Conservation (phyloP, 805 yeast species). For the Candida anglica region DNA sequence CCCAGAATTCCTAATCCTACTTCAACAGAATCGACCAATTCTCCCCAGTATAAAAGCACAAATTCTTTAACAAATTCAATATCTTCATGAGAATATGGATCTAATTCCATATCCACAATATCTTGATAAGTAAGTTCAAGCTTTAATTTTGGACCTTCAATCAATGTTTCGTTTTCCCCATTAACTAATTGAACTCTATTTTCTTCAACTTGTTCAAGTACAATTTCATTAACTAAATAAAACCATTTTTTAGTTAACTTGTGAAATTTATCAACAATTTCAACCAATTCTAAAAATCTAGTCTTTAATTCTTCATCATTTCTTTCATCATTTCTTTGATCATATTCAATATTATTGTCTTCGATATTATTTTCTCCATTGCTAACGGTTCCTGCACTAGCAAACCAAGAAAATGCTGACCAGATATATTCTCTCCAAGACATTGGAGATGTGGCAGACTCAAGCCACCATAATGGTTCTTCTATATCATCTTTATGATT, state of each 20-base stretch:
- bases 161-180: slow-evolving; percentile 2
- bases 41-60: slow-evolving; percentile 30
- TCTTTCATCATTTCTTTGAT: neutral
- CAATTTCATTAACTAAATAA: slow-evolving; percentile 29
- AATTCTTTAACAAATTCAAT: slow-evolving; percentile 32
- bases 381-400: slow-evolving; percentile 65
- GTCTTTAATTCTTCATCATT: slow-evolving; percentile 1
- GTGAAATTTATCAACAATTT: slow-evolving; percentile 36
- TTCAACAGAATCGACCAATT: slow-evolving; percentile 22
- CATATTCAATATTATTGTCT: slow-evolving; percentile 3
- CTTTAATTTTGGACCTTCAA: slow-evolving; percentile 9
- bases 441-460: slow-evolving; percentile 40
- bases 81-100: slow-evolving; percentile 38
- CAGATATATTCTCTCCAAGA: slow-evolving; percentile 59
- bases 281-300: slow-evolving; percentile 13
- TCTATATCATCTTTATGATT: slow-evolving; percentile 3
- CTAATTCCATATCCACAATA: slow-evolving; percentile 38
- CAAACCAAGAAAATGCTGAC: slow-evolving; percentile 84
- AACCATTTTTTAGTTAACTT: slow-evolving; percentile 36
- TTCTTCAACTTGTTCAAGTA: slow-evolving; percentile 23
- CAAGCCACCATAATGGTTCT: slow-evolving; percentile 43
- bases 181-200: no score
- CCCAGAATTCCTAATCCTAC: slow-evolving; percentile 30
- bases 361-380: slow-evolving; percentile 7
- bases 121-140: slow-evolving; percentile 39